Conservation (phyloP, 495 filamentous ascomycete species). For the Entonaema liquescens region DNA sequence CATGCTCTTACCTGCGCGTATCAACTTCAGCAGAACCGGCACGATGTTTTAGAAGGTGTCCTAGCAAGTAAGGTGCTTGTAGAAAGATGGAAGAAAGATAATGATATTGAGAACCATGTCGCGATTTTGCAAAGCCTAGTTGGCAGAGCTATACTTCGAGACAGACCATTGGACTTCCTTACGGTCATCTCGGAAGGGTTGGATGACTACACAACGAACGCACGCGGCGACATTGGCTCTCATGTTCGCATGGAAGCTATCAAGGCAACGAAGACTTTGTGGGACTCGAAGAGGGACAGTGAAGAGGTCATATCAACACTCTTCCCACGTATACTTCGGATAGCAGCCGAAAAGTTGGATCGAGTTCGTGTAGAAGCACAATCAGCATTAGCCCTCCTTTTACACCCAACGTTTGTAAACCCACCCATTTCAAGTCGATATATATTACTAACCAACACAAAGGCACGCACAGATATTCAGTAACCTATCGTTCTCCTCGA, state of each 20-base stretch:
- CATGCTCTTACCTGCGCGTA: conserved; percentile 50
- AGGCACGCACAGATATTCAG: conserved; percentile 44
- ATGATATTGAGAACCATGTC: conserved; percentile 65
- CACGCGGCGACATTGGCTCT: conserved; percentile 88
- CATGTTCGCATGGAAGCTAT: conserved; percentile 81
- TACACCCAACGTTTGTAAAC: conserved; percentile 46
- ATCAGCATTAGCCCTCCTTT: conserved; percentile 50
- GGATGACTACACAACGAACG: conserved; percentile 88
- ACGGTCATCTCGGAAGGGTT: conserved; percentile 62
- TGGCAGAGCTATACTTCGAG: conserved; percentile 51
- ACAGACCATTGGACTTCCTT: conserved; percentile 47
- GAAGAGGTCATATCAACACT: conserved; percentile 41
- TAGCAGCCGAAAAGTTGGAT: conserved; percentile 89
- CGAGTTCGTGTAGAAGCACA: conserved; percentile 78
- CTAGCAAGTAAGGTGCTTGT: conserved; percentile 32
- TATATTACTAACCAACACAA: conserved; percentile 16
- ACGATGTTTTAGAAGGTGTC: conserved; percentile 2
- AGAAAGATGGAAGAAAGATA: conserved; percentile 54
- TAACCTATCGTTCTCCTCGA: conserved; percentile 57
- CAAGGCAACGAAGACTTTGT: conserved; percentile 61
- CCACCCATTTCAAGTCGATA: background rate
- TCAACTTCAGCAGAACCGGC: conserved; percentile 19
- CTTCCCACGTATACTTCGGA: conserved; percentile 64
- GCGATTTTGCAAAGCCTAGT: conserved; percentile 68
- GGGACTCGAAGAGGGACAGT: conserved; percentile 42